Evolutionary conservation across 1,284 basidiomycete species (phyloP), one percentile per base, ranked within the genome.

Genomic region (Trichosporon coremiiforme): DNA sequence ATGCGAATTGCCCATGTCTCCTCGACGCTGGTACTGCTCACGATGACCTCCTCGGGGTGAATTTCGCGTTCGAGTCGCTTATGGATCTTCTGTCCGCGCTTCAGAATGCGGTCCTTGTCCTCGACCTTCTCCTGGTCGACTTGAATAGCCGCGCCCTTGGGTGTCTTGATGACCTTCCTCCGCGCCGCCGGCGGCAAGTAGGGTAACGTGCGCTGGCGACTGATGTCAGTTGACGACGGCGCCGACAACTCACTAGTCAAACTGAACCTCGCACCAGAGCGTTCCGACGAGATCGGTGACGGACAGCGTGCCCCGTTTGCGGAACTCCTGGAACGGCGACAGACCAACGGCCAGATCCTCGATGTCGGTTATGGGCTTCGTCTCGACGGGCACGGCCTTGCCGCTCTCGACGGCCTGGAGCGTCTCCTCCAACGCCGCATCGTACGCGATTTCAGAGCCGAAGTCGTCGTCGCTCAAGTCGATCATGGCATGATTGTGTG

Each of bases 11-110:
- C 92, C 89, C 91, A 93, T 13, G 86, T 85, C 75, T 94, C 92
- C 78, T 92, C 91, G 0, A 82, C 73, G 0, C 86, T 88, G 0
- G 75, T 80, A 0, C 87, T 79, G 1, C 82, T 78, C 1, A 93
- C 86, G 12, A 81, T 50, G 9, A 91, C 76, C 70, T 88, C 87
- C 35, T 88, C 87, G 0, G 90, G 87, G 47, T 87, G 87, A 10
- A 95, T 85, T 77, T 94, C 90, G 22, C 86, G 85, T 79, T 97
- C 93, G 17, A 97, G 85, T 57, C 87, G 85, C 74, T 91, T 90
- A 82, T 97, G 94, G 0, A 95, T 91, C 89, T 69, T 70, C 71
- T 85, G 85, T 29, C 92, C 92, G 67, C 87, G 85, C 70, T 86
- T 85, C 64, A 88, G 86, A 17, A 85, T 86, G 45, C 83, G 80